Evolutionary conservation across 2,329 filamentous ascomycete species (phyloP).

Genomic region (Monosporascus sp.): DNA sequence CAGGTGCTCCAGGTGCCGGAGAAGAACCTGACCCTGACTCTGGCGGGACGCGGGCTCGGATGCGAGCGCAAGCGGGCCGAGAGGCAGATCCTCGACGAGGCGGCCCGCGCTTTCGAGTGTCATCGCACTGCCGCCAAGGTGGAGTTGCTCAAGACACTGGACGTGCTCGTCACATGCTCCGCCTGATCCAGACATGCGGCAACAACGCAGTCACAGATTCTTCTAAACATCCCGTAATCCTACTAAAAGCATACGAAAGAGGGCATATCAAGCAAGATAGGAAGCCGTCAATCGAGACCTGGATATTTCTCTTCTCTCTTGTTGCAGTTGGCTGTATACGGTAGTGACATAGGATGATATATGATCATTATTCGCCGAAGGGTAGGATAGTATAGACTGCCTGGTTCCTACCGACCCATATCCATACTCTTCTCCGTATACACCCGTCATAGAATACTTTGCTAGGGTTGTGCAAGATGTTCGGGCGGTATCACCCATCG

Average conservation of each 20-base stretch:
- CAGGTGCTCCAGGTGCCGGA: not conserved
- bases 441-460: no score
- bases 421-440: no score
- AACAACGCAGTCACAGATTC: not conserved
- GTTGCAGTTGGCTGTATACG: no score
- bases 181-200: not conserved
- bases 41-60: not conserved
- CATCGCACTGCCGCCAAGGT: conserved; percentile 1
- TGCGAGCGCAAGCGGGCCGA: not conserved
- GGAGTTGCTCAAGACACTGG: conserved; percentile 1
- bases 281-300: no score
- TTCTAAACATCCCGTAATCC: not conserved
- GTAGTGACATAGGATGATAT: no score
- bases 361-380: no score
- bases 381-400: no score
- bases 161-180: not conserved
- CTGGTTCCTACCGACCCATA: no score
- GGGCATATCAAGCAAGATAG: no score
- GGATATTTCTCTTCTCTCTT: no score
- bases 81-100: not conserved
- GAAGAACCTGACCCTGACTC: not conserved
- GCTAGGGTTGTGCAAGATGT: no score
- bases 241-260: not conserved
- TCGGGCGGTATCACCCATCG: no score
- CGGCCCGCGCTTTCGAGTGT: not conserved